Base-by-base conservation (phyloP, 1,284 basidiomycete species). In the Cystobasidiaceae sp. region DNA sequence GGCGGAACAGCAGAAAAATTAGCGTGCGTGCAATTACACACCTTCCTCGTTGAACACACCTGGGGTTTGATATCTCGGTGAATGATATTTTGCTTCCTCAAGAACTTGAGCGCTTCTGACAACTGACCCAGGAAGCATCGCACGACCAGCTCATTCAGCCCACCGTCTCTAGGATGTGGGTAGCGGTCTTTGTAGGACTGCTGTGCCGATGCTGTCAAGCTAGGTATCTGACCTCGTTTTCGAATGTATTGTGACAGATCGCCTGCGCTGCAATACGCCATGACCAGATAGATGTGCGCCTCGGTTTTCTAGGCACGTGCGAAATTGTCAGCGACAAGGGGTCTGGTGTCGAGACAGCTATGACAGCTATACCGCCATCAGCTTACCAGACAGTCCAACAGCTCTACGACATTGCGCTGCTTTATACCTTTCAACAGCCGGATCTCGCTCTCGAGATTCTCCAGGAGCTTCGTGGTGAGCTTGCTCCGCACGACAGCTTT, bases 11-110 rank as follows among this genome's bases (percentile, higher is more conserved):
- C 19, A 45, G 48, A 17, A 37, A 25, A n/a, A 8, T 15, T 33
- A 8, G 48, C 41, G n/a, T n/a, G n/a, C n/a, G n/a, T n/a, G n/a
- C n/a, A n/a, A n/a, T n/a, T n/a, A n/a, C n/a, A n/a, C n/a, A n/a
- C n/a, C n/a, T n/a, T n/a, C n/a, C 11, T 39, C 49, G 15, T 33
- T 9, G 51, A 6, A 69, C 79, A 28, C 67, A 86, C 87, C 83
- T 93, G 93, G 30, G 94, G 94, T 77, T 98, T 98, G 78, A 98
- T 93, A 75, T 98, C 94, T 52, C 96, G 83, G 76, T 98, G 94
- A 44, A 98, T 93, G 63, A 98, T 84, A 74, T 96, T 90, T 68
- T 89, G 82, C 28, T 86, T 84, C 19, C 93, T 84, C 57, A 98
- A 81, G 76, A 97, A 97, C 74, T 92, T 89, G 71, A 99, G 83